Evolutionary conservation across 805 yeast species (phyloP).

Genomic region (Lipomyces sp.): DNA sequence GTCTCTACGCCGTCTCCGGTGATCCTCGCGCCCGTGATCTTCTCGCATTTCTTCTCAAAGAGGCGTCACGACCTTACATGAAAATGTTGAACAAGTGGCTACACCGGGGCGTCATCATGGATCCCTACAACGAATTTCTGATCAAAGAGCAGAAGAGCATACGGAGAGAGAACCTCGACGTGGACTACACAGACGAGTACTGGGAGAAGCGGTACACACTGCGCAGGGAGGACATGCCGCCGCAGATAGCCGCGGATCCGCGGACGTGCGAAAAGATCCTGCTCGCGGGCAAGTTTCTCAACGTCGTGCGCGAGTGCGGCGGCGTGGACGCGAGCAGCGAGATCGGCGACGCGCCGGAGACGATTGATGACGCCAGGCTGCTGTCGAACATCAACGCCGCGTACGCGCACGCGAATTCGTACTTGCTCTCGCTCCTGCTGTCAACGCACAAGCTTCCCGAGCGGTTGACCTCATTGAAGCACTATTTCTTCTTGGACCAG

Average conservation of each 20-base stretch:
- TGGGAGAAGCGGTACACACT: conserved; percentile 60
- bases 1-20: conserved; percentile 60
- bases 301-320: conserved; percentile 65
- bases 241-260: conserved; percentile 55
- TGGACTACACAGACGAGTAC: conserved; percentile 40
- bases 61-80: conserved; percentile 61
- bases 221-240: conserved; percentile 69
- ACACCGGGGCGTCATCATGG: conserved; percentile 65
- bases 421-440: conserved; percentile 55
- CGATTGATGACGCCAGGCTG: conserved; percentile 37
- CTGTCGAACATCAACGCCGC: conserved; percentile 56
- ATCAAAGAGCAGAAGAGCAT: conserved; percentile 45
- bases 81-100: conserved; percentile 77
- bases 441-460: conserved; percentile 55
- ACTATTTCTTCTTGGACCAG: conserved; percentile 55
- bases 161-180: conserved; percentile 31
- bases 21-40: conserved; percentile 56
- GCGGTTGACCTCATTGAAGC: conserved; percentile 51
- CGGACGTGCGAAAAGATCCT: conserved; percentile 59
- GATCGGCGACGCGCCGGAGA: conserved; percentile 35
- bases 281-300: conserved; percentile 79
- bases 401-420: conserved; percentile 62
- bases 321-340: conserved; percentile 35
- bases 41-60: conserved; percentile 51
- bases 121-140: conserved; percentile 79